Conservation (phyloP, 108 stramenopile species). For the Epithemia pelagica region DNA sequence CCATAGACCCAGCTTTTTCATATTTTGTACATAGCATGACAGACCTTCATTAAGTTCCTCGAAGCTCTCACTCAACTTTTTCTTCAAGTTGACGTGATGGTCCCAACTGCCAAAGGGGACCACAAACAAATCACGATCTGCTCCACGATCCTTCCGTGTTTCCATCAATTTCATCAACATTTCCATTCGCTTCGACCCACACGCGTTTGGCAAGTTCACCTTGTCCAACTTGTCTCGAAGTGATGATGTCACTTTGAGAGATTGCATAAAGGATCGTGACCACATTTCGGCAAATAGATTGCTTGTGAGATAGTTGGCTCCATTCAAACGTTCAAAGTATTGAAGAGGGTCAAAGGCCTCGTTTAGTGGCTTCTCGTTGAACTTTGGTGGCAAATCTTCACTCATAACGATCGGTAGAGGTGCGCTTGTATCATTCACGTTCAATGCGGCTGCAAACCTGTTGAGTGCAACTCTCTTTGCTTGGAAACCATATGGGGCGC, state of each 20-base stretch:
- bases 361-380: neutral
- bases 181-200: slow-evolving; percentile 4
- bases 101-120: slow-evolving; percentile 56
- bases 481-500: slow-evolving; percentile 6
- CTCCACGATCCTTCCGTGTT: slow-evolving; percentile 28
- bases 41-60: slow-evolving; percentile 23
- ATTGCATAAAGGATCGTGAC: slow-evolving; percentile 30
- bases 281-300: slow-evolving; percentile 46
- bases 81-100: slow-evolving; percentile 30
- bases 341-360: neutral
- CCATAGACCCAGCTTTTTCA: slow-evolving; percentile 35
- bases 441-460: neutral
- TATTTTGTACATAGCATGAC: slow-evolving; percentile 18
- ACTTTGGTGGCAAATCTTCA: neutral
- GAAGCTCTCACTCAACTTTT: slow-evolving; percentile 6
- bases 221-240: neutral
- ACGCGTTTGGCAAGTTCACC: neutral
- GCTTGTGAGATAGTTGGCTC: slow-evolving; percentile 17
- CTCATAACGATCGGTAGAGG: neutral
- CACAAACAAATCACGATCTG: slow-evolving; percentile 56
- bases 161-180: slow-evolving; percentile 48
- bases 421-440: neutral
- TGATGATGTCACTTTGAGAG: slow-evolving; percentile 27
- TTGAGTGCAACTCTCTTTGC: slow-evolving; percentile 10
- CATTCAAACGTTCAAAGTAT: slow-evolving; percentile 23